Evolutionary conservation across 768 basidiomycete genomes (phyloP).

Genomic region (Suillus sp.): DNA sequence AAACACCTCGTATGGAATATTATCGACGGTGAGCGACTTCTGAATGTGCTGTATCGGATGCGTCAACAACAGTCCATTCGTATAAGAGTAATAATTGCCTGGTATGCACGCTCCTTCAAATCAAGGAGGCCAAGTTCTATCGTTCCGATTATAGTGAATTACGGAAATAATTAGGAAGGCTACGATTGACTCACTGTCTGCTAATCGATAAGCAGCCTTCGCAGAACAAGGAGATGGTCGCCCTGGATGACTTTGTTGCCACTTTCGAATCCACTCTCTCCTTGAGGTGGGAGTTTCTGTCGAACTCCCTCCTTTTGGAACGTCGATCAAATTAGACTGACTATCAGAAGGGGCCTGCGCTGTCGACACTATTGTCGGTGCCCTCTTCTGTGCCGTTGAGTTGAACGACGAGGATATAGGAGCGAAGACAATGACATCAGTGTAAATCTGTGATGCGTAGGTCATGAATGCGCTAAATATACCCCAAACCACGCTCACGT

Average conservation of each 20-base stretch:
- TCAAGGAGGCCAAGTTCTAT: conserved; percentile 73
- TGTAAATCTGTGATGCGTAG: conserved; percentile 62
- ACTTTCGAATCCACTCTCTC: conserved; percentile 73
- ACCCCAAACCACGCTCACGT: conserved; percentile 46
- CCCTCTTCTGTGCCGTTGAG: conserved; percentile 23
- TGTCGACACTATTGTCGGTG: conserved; percentile 11
- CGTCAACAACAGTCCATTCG: neutral
- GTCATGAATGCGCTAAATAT: conserved; percentile 3
- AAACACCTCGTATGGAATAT: conserved; percentile 86
- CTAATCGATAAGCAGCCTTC: conserved; percentile 81
- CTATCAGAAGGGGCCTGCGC: conserved; percentile 36
- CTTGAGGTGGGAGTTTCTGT: conserved; percentile 40
- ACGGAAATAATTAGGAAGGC: neutral
- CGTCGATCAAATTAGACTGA: conserved; percentile 35
- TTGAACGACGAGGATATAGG: conserved; percentile 76
- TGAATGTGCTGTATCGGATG: conserved; percentile 62
- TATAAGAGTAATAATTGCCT: conserved; percentile 28
- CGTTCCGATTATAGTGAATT: conserved; percentile 6
- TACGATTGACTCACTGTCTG: conserved; percentile 63
- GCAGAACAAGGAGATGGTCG: conserved; percentile 78
- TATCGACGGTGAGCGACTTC: conserved; percentile 72
- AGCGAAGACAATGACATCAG: conserved; percentile 81
- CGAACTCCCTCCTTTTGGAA: conserved; percentile 15
- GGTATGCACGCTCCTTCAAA: conserved; percentile 72
- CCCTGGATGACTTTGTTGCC: conserved; percentile 61